phyloP scores from a whole-genome alignment of 441 rosid genomes.

The Breynia disticha region DNA sequence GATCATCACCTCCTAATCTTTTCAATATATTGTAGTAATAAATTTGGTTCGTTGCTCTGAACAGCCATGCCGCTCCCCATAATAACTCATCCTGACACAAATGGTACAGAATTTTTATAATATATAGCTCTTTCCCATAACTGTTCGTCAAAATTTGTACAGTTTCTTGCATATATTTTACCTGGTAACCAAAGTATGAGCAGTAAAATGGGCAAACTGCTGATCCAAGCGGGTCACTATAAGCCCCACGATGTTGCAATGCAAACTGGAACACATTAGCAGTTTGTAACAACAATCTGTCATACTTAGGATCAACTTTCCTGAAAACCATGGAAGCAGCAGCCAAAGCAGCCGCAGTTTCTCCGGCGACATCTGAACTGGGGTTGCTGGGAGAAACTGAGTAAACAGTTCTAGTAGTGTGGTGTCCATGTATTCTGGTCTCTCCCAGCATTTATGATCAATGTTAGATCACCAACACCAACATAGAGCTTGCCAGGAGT shows the following conservation, averaged over 20 bases:
- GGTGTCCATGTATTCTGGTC: constrained; percentile 91
- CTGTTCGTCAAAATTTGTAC: too few species aligned
- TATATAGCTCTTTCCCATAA: too few species aligned
- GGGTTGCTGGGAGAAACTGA: constrained; percentile 61
- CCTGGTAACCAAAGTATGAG: constrained; percentile 88
- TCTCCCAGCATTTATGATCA: constrained; percentile 89
- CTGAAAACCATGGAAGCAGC: constrained; percentile 79
- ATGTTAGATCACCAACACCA: constrained; percentile 65
- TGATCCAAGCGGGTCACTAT: constrained; percentile 73
- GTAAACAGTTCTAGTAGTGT: constrained; percentile 56
- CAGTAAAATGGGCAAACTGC: constrained; percentile 83
- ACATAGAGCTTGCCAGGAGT: constrained; percentile 64
- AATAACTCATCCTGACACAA: constrained; percentile 55
- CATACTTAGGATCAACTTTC: constrained; percentile 39
- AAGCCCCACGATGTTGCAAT: constrained; percentile 61
- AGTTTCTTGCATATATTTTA: constrained; percentile 5
- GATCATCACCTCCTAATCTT: constrained; percentile 52
- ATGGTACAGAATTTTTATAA: too few species aligned
- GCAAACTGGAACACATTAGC: constrained; percentile 79
- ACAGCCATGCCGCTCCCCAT: constrained; percentile 85
- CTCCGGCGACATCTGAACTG: constrained; percentile 90
- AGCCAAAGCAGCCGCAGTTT: constrained; percentile 86
- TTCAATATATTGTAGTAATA: constrained; percentile 47
- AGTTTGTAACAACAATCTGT: constrained; percentile 40
- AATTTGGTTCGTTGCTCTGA: constrained; percentile 56